Conservation (phyloP, 208 protist species). For the Crithidia expoeki region DNA sequence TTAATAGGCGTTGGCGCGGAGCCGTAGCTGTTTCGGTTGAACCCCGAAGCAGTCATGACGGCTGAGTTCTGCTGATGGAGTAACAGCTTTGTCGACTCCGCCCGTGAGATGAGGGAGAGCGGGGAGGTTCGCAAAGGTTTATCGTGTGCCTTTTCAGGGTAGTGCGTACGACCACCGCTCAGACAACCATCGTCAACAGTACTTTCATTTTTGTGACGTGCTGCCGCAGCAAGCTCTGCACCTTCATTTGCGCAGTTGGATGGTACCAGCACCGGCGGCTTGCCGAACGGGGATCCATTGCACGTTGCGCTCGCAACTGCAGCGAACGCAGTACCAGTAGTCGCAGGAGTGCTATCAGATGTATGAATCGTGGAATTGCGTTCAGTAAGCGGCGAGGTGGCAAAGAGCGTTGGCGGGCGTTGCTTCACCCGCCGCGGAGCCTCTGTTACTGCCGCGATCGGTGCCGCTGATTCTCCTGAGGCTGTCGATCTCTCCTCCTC, state of each 20-base stretch:
- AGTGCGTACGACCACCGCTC: not conserved
- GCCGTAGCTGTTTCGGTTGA: constrained; percentile 5
- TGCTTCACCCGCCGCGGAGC: constrained; percentile 34
- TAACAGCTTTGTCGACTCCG: not conserved
- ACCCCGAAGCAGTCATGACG: not conserved
- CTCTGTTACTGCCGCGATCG: not conserved
- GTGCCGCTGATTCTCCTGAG: not conserved
- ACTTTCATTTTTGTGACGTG: not conserved
- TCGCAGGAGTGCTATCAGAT: not conserved
- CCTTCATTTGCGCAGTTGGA: not conserved
- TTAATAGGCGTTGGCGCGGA: not conserved
- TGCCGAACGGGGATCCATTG: not conserved
- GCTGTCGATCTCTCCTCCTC: no score
- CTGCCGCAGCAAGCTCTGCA: not conserved
- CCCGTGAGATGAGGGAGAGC: not conserved
- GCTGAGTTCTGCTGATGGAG: not conserved
- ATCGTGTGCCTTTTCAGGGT: not conserved
- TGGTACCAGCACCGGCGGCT: constrained; percentile 1
- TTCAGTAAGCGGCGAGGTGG: not conserved
- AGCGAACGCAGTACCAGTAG: not conserved
- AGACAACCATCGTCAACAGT: not conserved
- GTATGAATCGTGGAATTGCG: not conserved
- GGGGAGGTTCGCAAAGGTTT: not conserved
- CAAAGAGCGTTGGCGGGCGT: constrained; percentile 65
- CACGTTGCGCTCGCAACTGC: not conserved